phyloP scores from a whole-genome alignment of 768 basidiomycete species.

The Auriscalpium vulgare region DNA sequence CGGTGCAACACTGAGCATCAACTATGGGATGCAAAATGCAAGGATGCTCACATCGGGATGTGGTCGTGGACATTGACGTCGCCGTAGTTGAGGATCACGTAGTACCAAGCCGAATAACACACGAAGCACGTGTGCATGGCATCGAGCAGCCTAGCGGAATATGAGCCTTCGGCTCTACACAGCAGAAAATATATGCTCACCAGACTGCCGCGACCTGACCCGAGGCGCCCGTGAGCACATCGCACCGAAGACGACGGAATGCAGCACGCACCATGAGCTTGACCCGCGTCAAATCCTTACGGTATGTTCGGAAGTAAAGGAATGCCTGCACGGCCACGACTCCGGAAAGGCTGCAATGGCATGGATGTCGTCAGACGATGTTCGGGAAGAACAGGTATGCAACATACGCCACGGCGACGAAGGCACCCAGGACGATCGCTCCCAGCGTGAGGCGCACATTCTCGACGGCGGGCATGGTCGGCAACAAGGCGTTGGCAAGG shows the following conservation, averaged over 20 bases:
- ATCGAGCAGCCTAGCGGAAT: conserved; percentile 9
- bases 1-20: neutral
- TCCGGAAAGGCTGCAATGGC: conserved; percentile 9
- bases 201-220: conserved; percentile 7
- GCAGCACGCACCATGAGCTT: conserved; percentile 7
- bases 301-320: conserved; percentile 11
- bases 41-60: conserved; percentile 6
- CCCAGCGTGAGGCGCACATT: conserved; percentile 3
- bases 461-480: conserved; percentile 9
- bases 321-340: conserved; percentile 6
- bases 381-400: neutral
- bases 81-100: conserved; percentile 13
- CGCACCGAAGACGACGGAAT: neutral
- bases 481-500: too few relatives aligned
- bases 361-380: neutral
- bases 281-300: neutral
- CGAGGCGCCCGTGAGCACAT: neutral
- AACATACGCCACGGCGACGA: conserved; percentile 8
- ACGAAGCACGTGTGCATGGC: conserved; percentile 5
- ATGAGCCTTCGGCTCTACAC: neutral
- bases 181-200: neutral
- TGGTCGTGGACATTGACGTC: neutral
- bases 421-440: conserved; percentile 8
- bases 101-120: conserved; percentile 10
- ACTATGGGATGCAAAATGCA: neutral